Percentiles rank a stretch among this genome's conserved stretches.
Conservation (phyloP, 148 eudicot species). For the Chenopodium formosanum region DNA sequence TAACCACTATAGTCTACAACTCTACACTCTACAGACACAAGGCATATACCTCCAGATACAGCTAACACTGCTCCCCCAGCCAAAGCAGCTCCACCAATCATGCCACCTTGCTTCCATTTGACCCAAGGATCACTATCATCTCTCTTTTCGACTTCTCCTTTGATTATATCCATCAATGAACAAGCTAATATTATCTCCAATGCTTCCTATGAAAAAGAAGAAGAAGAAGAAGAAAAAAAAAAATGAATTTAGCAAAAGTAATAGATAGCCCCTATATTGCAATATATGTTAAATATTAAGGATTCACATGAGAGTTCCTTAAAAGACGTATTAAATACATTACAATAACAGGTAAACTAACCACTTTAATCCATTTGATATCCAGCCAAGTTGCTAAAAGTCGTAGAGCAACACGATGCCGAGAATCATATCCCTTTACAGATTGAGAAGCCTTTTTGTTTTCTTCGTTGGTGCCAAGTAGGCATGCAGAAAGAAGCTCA, state of each 20-base stretch:
- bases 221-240: too few species aligned
- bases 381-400: slow-evolving; percentile 81
- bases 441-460: slow-evolving; percentile 30
- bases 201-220: slow-evolving; percentile 67
- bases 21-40: not conserved
- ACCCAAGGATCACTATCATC: slow-evolving; percentile 43
- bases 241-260: too few species aligned
- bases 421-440: slow-evolving; percentile 78
- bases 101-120: slow-evolving; percentile 81
- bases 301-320: not conserved
- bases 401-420: slow-evolving; percentile 79
- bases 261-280: too few species aligned
- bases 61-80: slow-evolving; percentile 89
- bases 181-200: slow-evolving; percentile 67
- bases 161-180: slow-evolving; percentile 66
- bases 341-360: slow-evolving; percentile 20
- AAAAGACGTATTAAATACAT: not conserved
- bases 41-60: slow-evolving; percentile 68
- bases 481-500: slow-evolving; percentile 82
- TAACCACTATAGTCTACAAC: not conserved
- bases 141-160: slow-evolving; percentile 51
- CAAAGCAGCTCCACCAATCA: slow-evolving; percentile 85
- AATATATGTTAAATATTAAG: not conserved
- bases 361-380: slow-evolving; percentile 71
- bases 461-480: slow-evolving; percentile 49